These are phyloP conservation scores for Diaporthe sp. DNA, from an alignment of 2,329 filamentous ascomycete genomes.

Conservation along the genomic window DNA sequence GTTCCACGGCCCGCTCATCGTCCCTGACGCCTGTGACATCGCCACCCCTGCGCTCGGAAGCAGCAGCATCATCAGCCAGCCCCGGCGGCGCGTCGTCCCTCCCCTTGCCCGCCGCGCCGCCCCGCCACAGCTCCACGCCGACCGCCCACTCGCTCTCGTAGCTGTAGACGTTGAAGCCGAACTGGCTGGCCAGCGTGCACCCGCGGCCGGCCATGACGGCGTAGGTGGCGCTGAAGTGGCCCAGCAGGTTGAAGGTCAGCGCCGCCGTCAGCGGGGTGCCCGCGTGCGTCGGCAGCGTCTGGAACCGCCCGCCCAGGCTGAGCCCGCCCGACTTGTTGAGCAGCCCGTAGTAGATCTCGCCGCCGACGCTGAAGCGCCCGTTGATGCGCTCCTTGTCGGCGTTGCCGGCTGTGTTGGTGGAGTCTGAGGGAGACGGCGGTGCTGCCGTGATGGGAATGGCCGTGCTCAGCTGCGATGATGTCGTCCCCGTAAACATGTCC, in stretches of 20 bases:
- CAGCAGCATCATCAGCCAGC: not conserved
- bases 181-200: conserved; percentile 87
- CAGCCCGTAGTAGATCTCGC: conserved; percentile 94
- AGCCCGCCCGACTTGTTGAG: conserved; percentile 95
- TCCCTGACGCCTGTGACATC: not conserved
- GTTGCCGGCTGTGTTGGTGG: not conserved
- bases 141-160: conserved; percentile 96
- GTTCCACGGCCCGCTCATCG: not conserved
- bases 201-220: conserved; percentile 83
- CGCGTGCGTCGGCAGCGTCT: conserved; percentile 83
- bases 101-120: conserved; percentile 53
- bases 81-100: conserved; percentile 4
- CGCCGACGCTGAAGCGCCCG: conserved; percentile 90
- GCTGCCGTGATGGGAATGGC: not conserved
- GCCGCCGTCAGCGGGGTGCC: conserved; percentile 96
- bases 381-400: conserved; percentile 73
- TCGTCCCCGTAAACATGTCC: not conserved
- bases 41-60: not conserved
- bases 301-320: conserved; percentile 89
- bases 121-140: conserved; percentile 92
- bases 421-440: not conserved
- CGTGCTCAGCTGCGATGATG: conserved; percentile 42
- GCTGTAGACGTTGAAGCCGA: conserved; percentile 98
- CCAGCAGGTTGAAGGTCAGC: conserved; percentile 93
- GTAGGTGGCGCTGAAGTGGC: conserved; percentile 91